Evolutionary conservation across 2,329 filamentous ascomycete genomes (phyloP), one percentile per base, ranked within the genome.

Genomic region (Teratosphaeria nubilosa): DNA sequence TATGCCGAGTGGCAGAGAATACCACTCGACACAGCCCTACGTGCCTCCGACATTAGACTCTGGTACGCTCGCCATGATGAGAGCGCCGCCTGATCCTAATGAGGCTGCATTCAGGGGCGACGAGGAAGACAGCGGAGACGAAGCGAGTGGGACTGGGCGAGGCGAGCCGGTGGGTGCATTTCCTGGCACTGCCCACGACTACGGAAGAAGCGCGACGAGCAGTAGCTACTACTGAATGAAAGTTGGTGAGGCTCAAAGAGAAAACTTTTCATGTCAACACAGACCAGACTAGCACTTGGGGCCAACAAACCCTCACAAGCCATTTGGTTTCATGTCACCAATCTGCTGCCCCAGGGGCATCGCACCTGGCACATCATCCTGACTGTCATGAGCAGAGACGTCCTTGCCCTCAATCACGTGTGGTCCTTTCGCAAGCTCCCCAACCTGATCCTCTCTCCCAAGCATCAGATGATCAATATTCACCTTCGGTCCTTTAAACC

Each of bases 1-100:
- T 60, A 87, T 97, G 76, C 92, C 94, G 0, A 92, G 88, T 1
- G 92, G 92, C 1, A 83, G 92, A 62, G 91, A 96, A 67, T 90
- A 96, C 56, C 87, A 95, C 63, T 81, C 78, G 0, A 76, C 90
- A 37, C 86, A 86, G 66, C 78, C 83, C 0, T 96, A 85, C 65
- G 77, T 80, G 6, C 81, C 84, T 0, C 87, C 87, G 0, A 71
- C 74, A 1, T 74, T 96, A 11, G 87, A 87, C 51, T 77, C 80
- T 11, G 81, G 85, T 30, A 76, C 82, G 0, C 75, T 97, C 11
- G 67, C 76, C 10, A 74, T 75, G 13, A 82, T 86, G 80, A 76
- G 82, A 58, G 82, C 79, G 20, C 80, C 81, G 3, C 78, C 79
- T 3, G 78, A 81, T 58, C 76, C 20, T 2, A 73, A 76, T 3